Percentiles rank a stretch among this genome's conserved stretches.
These are phyloP conservation scores for Claviceps citrina DNA, from an alignment of 2,329 filamentous ascomycete genomes.

Conservation along the genomic window DNA sequence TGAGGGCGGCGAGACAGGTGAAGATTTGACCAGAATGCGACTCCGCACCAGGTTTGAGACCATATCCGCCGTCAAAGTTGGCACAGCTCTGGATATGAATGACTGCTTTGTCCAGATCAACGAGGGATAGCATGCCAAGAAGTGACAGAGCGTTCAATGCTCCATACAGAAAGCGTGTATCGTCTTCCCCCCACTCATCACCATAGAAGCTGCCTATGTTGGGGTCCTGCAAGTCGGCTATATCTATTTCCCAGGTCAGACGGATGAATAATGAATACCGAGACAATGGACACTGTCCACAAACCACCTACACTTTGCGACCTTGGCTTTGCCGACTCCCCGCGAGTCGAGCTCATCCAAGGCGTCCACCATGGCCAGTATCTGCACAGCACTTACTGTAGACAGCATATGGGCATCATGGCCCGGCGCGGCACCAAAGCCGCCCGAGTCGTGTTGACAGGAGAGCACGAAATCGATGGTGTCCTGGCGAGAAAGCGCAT, in stretches of 20 bases:
- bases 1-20: constrained; percentile 75
- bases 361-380: constrained; percentile 73
- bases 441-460: constrained; percentile 78
- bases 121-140: constrained; percentile 53
- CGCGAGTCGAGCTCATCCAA: constrained; percentile 65
- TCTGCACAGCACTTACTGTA: constrained; percentile 88
- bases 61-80: constrained; percentile 92
- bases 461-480: constrained; percentile 88
- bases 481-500: constrained; percentile 64
- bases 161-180: constrained; percentile 86
- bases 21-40: constrained; percentile 93
- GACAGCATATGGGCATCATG: constrained; percentile 95
- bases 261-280: no score
- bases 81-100: constrained; percentile 65
- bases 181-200: constrained; percentile 91
- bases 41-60: constrained; percentile 76
- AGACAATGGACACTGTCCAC: neutral
- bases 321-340: constrained; percentile 47
- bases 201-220: constrained; percentile 79
- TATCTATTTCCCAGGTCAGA: constrained; percentile 35
- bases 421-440: constrained; percentile 83
- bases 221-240: constrained; percentile 65
- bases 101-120: constrained; percentile 70
- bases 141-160: constrained; percentile 82
- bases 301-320: constrained; percentile 58